phyloP scores from a whole-genome alignment of 2,329 filamentous ascomycete species.

The Aureobasidium sp. region DNA sequence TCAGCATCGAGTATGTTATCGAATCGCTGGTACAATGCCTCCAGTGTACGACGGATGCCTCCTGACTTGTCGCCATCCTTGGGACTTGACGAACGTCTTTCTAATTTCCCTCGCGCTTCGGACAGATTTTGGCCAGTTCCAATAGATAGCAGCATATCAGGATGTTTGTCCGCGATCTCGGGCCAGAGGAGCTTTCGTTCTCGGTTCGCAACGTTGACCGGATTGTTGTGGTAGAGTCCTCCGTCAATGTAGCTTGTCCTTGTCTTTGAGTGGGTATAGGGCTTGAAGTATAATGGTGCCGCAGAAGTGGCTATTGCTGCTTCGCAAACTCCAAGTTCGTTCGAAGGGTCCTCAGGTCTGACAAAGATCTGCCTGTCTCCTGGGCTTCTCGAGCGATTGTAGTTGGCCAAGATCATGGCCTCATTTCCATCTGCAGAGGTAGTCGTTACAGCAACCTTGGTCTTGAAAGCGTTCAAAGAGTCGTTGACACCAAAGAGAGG shows the following conservation, averaged over 20 bases:
- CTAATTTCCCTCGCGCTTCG: neutral
- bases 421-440: too few species aligned
- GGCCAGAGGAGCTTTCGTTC: constrained; percentile 33
- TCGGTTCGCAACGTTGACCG: constrained; percentile 41
- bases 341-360: neutral
- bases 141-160: constrained; percentile 27
- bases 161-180: constrained; percentile 20
- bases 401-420: too few species aligned
- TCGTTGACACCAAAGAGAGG: constrained; percentile 29
- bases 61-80: neutral
- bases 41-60: neutral
- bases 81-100: neutral
- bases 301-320: too few species aligned
- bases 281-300: too few species aligned
- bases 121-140: constrained; percentile 26
- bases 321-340: too few species aligned
- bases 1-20: constrained; percentile 30
- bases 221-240: constrained; percentile 43
- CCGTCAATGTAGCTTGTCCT: constrained; percentile 43
- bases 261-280: constrained; percentile 39
- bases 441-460: too few species aligned
- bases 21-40: constrained; percentile 15
- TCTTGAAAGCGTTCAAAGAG: constrained; percentile 4
- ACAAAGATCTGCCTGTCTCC: constrained; percentile 30
- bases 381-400: constrained; percentile 23